Evolutionary conservation across 208 protist genomes (phyloP), one percentile per base, ranked within the genome.

Genomic region (Crithidia expoeki): DNA sequence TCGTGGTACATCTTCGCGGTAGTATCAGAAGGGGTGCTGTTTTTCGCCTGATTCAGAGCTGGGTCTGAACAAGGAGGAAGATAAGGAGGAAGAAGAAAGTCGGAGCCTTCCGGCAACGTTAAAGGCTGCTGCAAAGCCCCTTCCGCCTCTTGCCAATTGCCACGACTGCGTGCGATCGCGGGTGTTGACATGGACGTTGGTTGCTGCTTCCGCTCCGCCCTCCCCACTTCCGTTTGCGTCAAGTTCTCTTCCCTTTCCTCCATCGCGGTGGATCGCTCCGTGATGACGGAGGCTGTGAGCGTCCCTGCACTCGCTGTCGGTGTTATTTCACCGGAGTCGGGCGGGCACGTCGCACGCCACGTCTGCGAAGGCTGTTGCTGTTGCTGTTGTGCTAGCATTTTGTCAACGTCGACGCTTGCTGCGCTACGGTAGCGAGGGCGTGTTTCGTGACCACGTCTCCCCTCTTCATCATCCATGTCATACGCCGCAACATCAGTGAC

Each of bases 331-430:
- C 16, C 42, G 42, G 64, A 72, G 58, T 77, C 72, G 0, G 64
- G 57, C 19, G 65, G 72, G 23, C 72, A 72, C 28, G 72, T 72
- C 40, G 40, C 14, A 5, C 16, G 12, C 16, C 16, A 9, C 16
- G 42, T 5, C 4, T 5, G 5, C 16, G 42, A 17, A 9, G n/a
- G 16, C 42, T n/a, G 5, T 17, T 47, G 42, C 42, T 9, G 42
- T 17, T 47, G 42, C 16, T 47, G 42, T n/a, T 7, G 50, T 23
- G 63, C 3, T 27, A 21, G 4, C n/a, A 17, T 1, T 19, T 23
- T 19, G 10, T 52, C 58, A 32, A 32, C 27, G 32, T 56, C n/a
- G 3, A 56, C 60, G 27, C 46, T 23, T 1, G 60, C 58, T 17
- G 58, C 58, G 4, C 42, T 52, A 44, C 44, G 44, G 58, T 64